Base-by-base conservation (phyloP, 345 rosid genomes). In the Citrus sp. region DNA sequence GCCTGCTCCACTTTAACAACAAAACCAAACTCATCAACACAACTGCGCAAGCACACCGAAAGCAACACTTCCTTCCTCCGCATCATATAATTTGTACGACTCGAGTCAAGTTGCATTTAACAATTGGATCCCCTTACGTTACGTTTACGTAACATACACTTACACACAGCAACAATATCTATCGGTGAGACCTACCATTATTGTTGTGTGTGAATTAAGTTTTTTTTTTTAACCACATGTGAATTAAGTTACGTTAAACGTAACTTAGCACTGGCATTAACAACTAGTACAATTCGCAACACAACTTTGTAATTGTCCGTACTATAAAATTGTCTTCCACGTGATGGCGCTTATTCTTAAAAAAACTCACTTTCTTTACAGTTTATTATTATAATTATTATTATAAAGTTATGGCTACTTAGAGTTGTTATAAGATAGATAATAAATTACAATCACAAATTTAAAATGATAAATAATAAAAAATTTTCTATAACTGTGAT, bases 221-320 rank as follows among this genome's bases (percentile, higher is more conserved):
- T 28, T 28, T 28, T 28, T 28, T 28, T 28, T 28, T 28, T 2
- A 0, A 32, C 5, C 5, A 32, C 34, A 4, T 32, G 34, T 32
- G 34, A 32, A 32, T 4, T 32, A 32, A 32, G 0, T 32, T 30
- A 30, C 4, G n/a, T n/a, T n/a, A n/a, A n/a, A n/a, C n/a, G 32
- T 3, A 30, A 30, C 4, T 30, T 30, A 30, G 0, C 4, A 32
- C 34, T 0, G 0, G 0, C 0, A 5, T 32, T 32, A 32, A 32
- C 42, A 65, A 32, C 1, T 64, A 64, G 32, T 30, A 4, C 13
- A 4, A 61, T 61, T 42, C 49, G 16, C 14, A 30, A 64, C 40
- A 64, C 68, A 65, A 3, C 69, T 65, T 18, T 34, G 25, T 6
- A 64, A 8, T 4, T 1, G 19, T 6, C 21, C 40, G 2, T 9